A percentile compares a stretch with the other conserved stretches of the same genome.
These are phyloP conservation scores for Ophiostoma ulmi DNA, from an alignment of 2,329 filamentous ascomycete genomes.

Conservation along the genomic window DNA sequence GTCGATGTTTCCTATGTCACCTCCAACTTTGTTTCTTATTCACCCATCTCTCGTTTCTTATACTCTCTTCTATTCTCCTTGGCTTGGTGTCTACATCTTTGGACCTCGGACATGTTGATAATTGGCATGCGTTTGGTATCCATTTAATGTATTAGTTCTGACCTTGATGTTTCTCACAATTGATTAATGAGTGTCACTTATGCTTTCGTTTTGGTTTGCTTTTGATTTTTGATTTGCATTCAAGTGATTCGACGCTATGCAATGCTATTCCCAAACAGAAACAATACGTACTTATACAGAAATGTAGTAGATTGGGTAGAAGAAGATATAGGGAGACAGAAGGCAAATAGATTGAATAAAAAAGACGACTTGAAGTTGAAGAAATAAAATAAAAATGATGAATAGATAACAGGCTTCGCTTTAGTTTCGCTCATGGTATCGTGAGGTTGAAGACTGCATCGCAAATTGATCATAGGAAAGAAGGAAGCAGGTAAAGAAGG, in stretches of 20 bases:
- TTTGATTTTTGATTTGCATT: not conserved
- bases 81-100: not conserved
- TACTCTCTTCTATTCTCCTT: not conserved
- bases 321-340: not conserved
- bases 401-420: not conserved
- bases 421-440: slow-evolving; percentile 19
- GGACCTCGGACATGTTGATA: not conserved
- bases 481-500: not conserved
- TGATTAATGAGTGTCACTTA: not conserved
- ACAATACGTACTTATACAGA: not conserved
- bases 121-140: not conserved
- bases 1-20: not conserved
- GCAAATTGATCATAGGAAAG: not conserved
- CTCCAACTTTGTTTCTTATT: not conserved
- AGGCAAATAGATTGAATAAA: not conserved
- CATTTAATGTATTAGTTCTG: not conserved
- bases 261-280: not conserved
- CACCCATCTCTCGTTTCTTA: not conserved
- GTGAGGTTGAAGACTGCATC: slow-evolving; percentile 4
- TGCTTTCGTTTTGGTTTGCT: not conserved
- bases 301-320: not conserved
- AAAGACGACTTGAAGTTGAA: not conserved
- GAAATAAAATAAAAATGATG: not conserved
- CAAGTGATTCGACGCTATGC: not conserved
- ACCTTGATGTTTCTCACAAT: not conserved